Conservation (phyloP, 208 protist genomes). For the Zelonia costaricensis region DNA sequence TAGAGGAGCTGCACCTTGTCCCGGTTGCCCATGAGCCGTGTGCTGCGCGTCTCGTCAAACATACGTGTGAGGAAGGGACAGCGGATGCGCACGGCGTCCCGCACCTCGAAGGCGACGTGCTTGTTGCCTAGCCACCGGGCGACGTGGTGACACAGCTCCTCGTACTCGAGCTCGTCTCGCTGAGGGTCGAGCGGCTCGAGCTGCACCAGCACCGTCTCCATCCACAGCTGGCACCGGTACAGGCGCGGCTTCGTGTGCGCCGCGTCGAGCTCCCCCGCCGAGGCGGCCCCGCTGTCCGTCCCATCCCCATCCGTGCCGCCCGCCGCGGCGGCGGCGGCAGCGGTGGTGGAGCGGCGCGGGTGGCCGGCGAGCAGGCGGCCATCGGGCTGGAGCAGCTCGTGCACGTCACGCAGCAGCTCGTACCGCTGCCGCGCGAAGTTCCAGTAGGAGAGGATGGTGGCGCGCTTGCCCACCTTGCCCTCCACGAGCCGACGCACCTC, state of each 20-base stretch:
- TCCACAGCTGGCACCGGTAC: constrained; percentile 63
- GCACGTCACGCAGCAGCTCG: constrained; percentile 35
- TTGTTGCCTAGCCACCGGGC: constrained; percentile 39
- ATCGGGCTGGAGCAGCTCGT: constrained; percentile 22
- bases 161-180: constrained; percentile 40
- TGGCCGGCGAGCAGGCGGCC: neutral
- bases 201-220: constrained; percentile 46
- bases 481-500: constrained; percentile 26
- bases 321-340: neutral
- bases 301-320: constrained; percentile 1
- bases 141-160: constrained; percentile 48
- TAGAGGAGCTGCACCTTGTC: constrained; percentile 68
- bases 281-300: neutral
- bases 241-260: neutral
- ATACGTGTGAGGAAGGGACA: constrained; percentile 34
- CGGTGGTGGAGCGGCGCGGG: neutral
- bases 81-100: constrained; percentile 45
- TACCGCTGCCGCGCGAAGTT: constrained; percentile 41
- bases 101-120: constrained; percentile 41
- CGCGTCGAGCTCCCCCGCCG: constrained; percentile 3
- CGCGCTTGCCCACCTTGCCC: constrained; percentile 18
- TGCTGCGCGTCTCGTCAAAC: constrained; percentile 24
- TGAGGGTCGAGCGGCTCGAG: constrained; percentile 55
- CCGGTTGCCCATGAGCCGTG: constrained; percentile 16
- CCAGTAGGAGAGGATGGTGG: constrained; percentile 64